Evolutionary conservation across 2,329 filamentous ascomycete genomes (phyloP).

Genomic region (Neofusicoccum sp.): DNA sequence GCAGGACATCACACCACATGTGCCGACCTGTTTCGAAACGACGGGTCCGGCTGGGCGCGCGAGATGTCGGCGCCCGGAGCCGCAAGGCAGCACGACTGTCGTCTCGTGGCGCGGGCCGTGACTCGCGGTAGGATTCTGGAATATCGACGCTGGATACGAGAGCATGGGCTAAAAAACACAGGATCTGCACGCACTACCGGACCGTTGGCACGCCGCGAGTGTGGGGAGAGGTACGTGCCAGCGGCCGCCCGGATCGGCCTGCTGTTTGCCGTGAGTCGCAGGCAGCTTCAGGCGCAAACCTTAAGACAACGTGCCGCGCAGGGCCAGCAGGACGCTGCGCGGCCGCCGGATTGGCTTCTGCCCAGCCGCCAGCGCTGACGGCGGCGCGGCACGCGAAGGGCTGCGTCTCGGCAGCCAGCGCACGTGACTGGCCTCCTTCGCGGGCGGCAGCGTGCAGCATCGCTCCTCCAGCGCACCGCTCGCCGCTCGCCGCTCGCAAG

Average conservation of each 20-base stretch:
- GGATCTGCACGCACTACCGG: conserved; percentile 16
- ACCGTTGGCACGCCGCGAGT: conserved; percentile 4
- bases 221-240: background rate
- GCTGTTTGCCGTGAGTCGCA: conserved; percentile 9
- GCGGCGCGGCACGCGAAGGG: conserved; percentile 1
- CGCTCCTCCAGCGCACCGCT: conserved; percentile 9
- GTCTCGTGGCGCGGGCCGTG: background rate
- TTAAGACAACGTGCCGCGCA: background rate
- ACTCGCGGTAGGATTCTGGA: background rate
- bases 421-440: conserved; percentile 16
- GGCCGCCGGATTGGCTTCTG: background rate
- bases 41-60: background rate
- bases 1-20: background rate
- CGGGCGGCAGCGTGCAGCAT: background rate
- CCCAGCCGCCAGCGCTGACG: conserved; percentile 5
- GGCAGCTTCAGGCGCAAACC: conserved; percentile 1
- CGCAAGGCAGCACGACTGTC: background rate
- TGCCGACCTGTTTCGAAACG: background rate
- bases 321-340: background rate
- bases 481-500: background rate
- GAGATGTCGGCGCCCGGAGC: background rate
- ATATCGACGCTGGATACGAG: conserved; percentile 7
- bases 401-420: background rate
- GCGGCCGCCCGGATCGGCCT: background rate
- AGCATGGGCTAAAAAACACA: conserved; percentile 1